Percentiles rank a stretch among this genome's conserved stretches.
Evolutionary conservation across 495 filamentous ascomycete genomes (phyloP).

Genomic region (Penicillium longicatenatum): DNA sequence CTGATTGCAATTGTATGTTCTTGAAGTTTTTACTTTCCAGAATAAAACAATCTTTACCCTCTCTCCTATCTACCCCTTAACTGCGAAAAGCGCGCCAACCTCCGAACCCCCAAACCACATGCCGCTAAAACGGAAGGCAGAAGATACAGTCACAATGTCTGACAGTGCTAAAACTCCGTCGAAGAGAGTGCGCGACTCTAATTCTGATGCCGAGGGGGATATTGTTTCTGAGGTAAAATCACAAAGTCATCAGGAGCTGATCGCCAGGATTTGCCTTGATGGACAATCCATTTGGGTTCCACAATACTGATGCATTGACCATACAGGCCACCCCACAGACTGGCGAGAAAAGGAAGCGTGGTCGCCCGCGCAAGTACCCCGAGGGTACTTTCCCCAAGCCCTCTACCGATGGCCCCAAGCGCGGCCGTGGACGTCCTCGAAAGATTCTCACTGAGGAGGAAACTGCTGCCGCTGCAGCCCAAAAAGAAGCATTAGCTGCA

Average conservation of each 20-base stretch:
- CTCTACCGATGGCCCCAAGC: constrained; percentile 32
- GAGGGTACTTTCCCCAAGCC: constrained; percentile 26
- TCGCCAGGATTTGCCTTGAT: background rate
- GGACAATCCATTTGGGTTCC: background rate
- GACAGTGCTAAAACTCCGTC: constrained; percentile 23
- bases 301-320: constrained; percentile 2
- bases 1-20: background rate
- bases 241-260: background rate
- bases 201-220: background rate
- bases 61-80: constrained; percentile 1
- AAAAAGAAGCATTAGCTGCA: constrained; percentile 5
- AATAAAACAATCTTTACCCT: background rate
- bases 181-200: constrained; percentile 25
- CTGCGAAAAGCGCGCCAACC: background rate
- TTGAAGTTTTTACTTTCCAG: background rate
- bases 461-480: constrained; percentile 10
- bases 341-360: constrained; percentile 40
- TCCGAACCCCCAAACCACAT: constrained; percentile 4
- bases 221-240: constrained; percentile 14
- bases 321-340: constrained; percentile 27
- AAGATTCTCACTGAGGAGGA: constrained; percentile 21
- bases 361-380: constrained; percentile 43
- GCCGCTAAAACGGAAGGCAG: constrained; percentile 35
- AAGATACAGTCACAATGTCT: constrained; percentile 12
- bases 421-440: constrained; percentile 42